A percentile compares a stretch with the other conserved stretches of the same genome.
Conservation (phyloP, 805 yeast genomes). For the Candida dendrica region DNA sequence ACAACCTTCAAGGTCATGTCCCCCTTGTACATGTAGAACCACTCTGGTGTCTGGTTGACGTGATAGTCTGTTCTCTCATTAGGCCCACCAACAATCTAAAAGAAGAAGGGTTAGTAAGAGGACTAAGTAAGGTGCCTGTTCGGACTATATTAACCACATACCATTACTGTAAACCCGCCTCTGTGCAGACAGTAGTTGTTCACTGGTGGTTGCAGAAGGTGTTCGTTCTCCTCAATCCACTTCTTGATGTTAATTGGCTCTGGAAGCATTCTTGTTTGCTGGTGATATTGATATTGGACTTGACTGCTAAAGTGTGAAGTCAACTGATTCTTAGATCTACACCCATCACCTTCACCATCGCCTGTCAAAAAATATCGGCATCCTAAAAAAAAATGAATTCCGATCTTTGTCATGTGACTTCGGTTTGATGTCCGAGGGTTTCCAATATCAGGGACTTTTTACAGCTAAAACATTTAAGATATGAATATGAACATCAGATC, state of each 20-base stretch:
- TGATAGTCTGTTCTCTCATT: constrained; percentile 92
- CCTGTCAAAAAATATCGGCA: too few relatives aligned
- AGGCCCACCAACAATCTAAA: constrained; percentile 82
- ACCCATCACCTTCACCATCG: too few relatives aligned
- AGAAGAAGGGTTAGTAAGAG: background rate
- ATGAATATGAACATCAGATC: too few relatives aligned
- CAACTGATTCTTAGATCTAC: background rate
- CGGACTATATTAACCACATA: constrained; percentile 7
- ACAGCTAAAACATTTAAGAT: too few relatives aligned
- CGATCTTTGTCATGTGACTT: too few relatives aligned
- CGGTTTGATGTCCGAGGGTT: too few relatives aligned
- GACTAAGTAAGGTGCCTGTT: too few relatives aligned
- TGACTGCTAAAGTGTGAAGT: too few relatives aligned
- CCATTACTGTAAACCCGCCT: constrained; percentile 90
- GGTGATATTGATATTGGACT: too few relatives aligned
- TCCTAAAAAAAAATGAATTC: too few relatives aligned
- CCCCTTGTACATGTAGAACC: constrained; percentile 85
- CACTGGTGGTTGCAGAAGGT: constrained; percentile 83
- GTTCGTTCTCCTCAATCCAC: constrained; percentile 75
- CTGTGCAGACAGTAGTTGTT: constrained; percentile 85
- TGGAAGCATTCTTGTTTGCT: constrained; percentile 33
- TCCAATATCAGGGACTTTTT: too few relatives aligned
- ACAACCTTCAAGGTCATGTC: constrained; percentile 79
- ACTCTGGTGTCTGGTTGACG: constrained; percentile 90
- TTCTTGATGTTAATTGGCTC: constrained; percentile 68